Base-by-base conservation (phyloP, 2,329 filamentous ascomycete genomes). In the Fusarium transvaalense region DNA sequence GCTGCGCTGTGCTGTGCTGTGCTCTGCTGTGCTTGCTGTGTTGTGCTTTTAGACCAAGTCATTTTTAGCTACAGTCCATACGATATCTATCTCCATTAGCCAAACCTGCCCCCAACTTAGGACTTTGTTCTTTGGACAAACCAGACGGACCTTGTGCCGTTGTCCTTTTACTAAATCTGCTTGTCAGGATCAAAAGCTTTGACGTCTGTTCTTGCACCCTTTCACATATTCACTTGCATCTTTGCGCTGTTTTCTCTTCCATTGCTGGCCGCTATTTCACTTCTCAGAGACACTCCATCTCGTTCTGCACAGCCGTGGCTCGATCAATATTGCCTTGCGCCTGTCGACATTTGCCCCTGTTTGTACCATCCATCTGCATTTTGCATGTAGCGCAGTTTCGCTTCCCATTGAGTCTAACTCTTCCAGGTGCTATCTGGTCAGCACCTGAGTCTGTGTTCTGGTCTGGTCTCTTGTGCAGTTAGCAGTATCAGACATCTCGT, bases 101-200 rank as follows among this genome's bases (percentile, higher is more conserved):
- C 52, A 51, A 56, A 54, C 53, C 50, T 60, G 55, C 51, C 58
- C 66, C 66, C 63, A 60, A 70, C 60, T 66, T 63, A 39, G 54
- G 62, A 55, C 48, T 64, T 60, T 64, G 45, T 61, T 43, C 45
- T 51, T 66, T 48, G 41, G 55, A 37, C 43, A 54, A 50, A 62
- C 57, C 62, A 54, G 56, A 46, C 50, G 46, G 68, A 66, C 61
- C 39, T 64, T 70, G 52, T 47, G 56, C 51, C 37, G 38, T 51
- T 58, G 41, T 64, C 52, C 52, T 65, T 57, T 61, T 61, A 54
- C 46, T 69, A 52, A 31, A 69, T 63, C 56, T 71, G 59, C 46
- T 60, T 58, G 53, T 64, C 48, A 65, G 29, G 51, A 52, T 60
- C 54, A 54, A 55, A 45, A 31, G 29, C 52, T 57, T 61, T 62